These are phyloP conservation scores for Pyrenochaeta sp. DNA, from an alignment of 2,329 filamentous ascomycete genomes.

Conservation along the genomic window DNA sequence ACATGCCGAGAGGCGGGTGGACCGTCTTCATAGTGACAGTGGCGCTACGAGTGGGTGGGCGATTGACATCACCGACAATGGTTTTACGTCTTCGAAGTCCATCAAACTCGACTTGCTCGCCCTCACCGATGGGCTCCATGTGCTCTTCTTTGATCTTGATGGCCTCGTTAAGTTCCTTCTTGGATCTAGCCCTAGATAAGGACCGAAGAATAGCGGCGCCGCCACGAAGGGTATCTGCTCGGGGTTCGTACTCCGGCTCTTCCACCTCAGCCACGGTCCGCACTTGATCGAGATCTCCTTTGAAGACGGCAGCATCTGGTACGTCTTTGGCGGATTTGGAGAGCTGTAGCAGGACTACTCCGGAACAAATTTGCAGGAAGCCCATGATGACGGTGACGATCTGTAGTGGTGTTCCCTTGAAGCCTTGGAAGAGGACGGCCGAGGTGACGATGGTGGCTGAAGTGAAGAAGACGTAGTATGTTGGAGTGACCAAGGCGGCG, in stretches of 20 bases:
- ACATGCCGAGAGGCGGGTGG: constrained; percentile 88
- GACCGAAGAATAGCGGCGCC: constrained; percentile 86
- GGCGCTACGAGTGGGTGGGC: constrained; percentile 33
- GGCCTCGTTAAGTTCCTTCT: constrained; percentile 81
- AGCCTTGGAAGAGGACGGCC: constrained; percentile 89
- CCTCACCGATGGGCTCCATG: constrained; percentile 79
- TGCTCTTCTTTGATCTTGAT: constrained; percentile 82
- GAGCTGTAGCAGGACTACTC: constrained; percentile 91
- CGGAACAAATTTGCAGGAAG: constrained; percentile 91
- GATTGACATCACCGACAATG: constrained; percentile 55
- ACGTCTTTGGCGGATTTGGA: constrained; percentile 98
- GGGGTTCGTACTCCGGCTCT: constrained; percentile 94
- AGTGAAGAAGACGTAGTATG: constrained; percentile 99
- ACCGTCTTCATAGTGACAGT: constrained; percentile 59
- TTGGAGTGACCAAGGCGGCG: constrained; percentile 94
- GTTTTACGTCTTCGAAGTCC: constrained; percentile 80
- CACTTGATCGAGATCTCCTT: constrained; percentile 91
- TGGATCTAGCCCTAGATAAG: constrained; percentile 77
- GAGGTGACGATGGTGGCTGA: constrained; percentile 95
- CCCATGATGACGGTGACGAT: constrained; percentile 93
- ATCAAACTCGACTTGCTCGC: constrained; percentile 89
- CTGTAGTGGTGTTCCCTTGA: constrained; percentile 81
- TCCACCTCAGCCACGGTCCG: constrained; percentile 94
- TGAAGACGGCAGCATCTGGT: constrained; percentile 90
- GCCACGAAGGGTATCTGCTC: constrained; percentile 94